Evolutionary conservation across 2,329 filamentous ascomycete species (phyloP).

Genomic region (Coleophoma crateriformis): DNA sequence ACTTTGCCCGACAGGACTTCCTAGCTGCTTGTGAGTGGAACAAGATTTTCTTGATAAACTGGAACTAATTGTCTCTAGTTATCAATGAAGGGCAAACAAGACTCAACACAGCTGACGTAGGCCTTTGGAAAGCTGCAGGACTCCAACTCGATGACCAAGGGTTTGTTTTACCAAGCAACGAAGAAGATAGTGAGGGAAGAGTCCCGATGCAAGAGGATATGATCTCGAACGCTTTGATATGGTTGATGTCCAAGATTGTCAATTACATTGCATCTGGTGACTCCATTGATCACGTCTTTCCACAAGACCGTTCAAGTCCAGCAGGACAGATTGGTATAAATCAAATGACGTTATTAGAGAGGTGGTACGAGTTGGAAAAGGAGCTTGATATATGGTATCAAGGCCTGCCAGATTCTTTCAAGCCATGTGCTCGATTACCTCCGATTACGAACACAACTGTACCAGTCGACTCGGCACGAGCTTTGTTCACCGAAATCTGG

Average conservation of each 20-base stretch:
- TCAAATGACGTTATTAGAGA: constrained; percentile 42
- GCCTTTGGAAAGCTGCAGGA: constrained; percentile 59
- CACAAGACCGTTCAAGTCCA: constrained; percentile 27
- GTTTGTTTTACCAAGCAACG: constrained; percentile 40
- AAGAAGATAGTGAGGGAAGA: constrained; percentile 35
- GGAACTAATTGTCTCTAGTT: constrained; percentile 23
- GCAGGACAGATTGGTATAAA: constrained; percentile 36
- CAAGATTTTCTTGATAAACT: too few relatives aligned
- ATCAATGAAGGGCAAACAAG: constrained; percentile 57
- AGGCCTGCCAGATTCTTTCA: constrained; percentile 54
- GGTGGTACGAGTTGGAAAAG: constrained; percentile 47
- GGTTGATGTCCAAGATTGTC: constrained; percentile 60
- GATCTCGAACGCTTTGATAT: constrained; percentile 58
- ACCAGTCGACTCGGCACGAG: constrained; percentile 20
- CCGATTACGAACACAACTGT: constrained; percentile 20
- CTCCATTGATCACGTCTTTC: constrained; percentile 32
- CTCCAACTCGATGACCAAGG: constrained; percentile 50
- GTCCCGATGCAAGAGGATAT: constrained; percentile 55
- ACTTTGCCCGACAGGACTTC: constrained; percentile 61
- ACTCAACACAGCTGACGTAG: constrained; percentile 55
- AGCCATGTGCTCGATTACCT: constrained; percentile 45
- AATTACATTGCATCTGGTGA: constrained; percentile 58
- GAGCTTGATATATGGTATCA: constrained; percentile 55
- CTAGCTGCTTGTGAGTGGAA: constrained; percentile 49
- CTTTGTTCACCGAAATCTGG: constrained; percentile 52